phyloP scores from a whole-genome alignment of 78 protist species.

The Mastigamoeba balamuthi region DNA sequence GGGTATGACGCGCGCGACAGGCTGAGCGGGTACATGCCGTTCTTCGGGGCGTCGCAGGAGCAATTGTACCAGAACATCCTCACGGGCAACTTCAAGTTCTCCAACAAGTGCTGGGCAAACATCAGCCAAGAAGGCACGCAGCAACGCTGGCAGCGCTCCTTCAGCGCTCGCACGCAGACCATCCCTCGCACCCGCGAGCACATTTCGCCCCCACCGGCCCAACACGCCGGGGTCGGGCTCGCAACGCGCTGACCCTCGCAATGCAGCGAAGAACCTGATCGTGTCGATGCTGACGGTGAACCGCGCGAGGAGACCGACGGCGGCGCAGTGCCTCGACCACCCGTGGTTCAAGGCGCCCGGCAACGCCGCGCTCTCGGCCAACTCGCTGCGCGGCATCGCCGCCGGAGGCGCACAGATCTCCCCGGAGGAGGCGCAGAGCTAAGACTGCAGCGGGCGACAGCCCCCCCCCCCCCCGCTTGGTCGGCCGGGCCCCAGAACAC shows the following conservation, averaged over 20 bases:
- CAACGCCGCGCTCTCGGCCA: too few relatives aligned
- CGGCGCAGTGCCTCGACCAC: constrained; percentile 24
- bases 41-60: constrained; percentile 26
- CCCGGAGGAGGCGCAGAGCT: too few relatives aligned
- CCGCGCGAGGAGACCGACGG: constrained; percentile 20
- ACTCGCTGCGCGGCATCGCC: too few relatives aligned
- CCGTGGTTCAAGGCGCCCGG: constrained; percentile 40
- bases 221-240: background rate
- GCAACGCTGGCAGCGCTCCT: too few relatives aligned
- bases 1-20: background rate
- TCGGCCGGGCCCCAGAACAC: too few relatives aligned
- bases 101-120: constrained; percentile 26
- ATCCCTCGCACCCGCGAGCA: too few relatives aligned
- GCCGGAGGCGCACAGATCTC: too few relatives aligned
- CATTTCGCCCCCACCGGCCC: too few relatives aligned
- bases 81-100: constrained; percentile 31
- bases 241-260: background rate
- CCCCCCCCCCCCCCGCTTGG: too few relatives aligned
- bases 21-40: constrained; percentile 47
- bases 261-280: constrained; percentile 48
- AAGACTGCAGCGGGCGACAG: too few relatives aligned
- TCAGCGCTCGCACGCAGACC: too few relatives aligned
- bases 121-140: too few relatives aligned
- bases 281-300: constrained; percentile 33
- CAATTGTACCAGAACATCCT: constrained; percentile 30